A percentile compares a stretch with the other conserved stretches of the same genome.
Conservation (phyloP, 1,284 basidiomycete genomes). For the Tilletia indica region DNA sequence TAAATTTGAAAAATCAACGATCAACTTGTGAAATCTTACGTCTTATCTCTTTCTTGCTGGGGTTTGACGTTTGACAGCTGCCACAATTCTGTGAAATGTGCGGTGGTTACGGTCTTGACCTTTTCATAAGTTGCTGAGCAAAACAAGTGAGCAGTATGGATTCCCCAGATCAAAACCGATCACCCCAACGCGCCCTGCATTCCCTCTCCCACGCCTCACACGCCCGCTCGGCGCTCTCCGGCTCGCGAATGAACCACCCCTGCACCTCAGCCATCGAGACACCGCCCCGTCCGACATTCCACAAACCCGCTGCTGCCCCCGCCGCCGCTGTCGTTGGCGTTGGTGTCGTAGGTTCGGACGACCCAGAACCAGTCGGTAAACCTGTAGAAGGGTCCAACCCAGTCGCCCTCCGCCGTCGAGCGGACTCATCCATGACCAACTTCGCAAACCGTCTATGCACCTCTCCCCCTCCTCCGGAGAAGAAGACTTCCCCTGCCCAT, state of each 20-base stretch:
- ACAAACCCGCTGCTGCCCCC: conserved; percentile 5
- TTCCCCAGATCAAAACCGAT: too few species aligned
- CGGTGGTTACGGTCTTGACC: too few species aligned
- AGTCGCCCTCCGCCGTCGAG: conserved; percentile 22
- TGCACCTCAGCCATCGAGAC: conserved; percentile 56
- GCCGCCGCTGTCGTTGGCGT: background rate
- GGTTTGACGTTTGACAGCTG: too few species aligned
- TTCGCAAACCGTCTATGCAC: conserved; percentile 29
- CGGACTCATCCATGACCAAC: conserved; percentile 7
- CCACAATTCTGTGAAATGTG: too few species aligned
- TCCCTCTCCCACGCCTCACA: conserved; percentile 36
- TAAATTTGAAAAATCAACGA: too few species aligned
- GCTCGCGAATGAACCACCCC: conserved; percentile 54
- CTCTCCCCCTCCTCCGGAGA: conserved; percentile 24
- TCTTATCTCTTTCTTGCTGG: too few species aligned
- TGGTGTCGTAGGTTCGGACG: background rate
- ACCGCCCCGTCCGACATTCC: conserved; percentile 33
- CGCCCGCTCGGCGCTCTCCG: conserved; percentile 44
- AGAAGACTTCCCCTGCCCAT: conserved; percentile 56
- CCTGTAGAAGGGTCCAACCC: conserved; percentile 21
- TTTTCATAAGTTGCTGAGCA: too few species aligned
- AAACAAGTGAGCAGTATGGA: too few species aligned
- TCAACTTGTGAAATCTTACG: too few species aligned
- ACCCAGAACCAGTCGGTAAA: background rate
- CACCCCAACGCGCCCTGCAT: background rate